Conservation (phyloP, 2,329 filamentous ascomycete genomes). For the Curvularia lunata region DNA sequence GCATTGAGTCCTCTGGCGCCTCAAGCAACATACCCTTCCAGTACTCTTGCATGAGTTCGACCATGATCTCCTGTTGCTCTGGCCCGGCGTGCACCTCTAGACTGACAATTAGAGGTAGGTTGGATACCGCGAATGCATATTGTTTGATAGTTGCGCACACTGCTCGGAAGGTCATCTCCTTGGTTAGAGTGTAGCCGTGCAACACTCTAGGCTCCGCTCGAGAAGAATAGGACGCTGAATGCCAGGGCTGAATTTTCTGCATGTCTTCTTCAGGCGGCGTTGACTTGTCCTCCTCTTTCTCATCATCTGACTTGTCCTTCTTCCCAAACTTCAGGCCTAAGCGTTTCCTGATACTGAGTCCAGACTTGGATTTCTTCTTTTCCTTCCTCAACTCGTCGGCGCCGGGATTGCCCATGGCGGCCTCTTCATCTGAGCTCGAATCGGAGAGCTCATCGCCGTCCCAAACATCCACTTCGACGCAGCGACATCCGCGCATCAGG, state of each 20-base stretch:
- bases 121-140: constrained; percentile 74
- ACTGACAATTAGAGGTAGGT: constrained; percentile 87
- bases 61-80: constrained; percentile 89
- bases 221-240: constrained; percentile 35
- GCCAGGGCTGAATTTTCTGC: constrained; percentile 40
- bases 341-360: constrained; percentile 44
- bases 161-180: constrained; percentile 83
- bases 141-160: constrained; percentile 83
- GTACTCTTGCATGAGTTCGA: constrained; percentile 88
- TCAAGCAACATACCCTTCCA: constrained; percentile 80
- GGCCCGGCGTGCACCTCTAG: constrained; percentile 85
- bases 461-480: constrained; percentile 95
- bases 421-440: constrained; percentile 49
- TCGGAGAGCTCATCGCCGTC: constrained; percentile 66
- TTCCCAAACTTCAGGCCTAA: constrained; percentile 42
- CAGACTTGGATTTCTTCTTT: constrained; percentile 38
- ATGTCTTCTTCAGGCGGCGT: constrained; percentile 17
- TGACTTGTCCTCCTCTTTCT: constrained; percentile 15
- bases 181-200: constrained; percentile 83
- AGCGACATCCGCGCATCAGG: constrained; percentile 78
- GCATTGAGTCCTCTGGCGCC: constrained; percentile 51
- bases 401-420: constrained; percentile 27
- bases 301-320: constrained; percentile 35
- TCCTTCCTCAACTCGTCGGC: constrained; percentile 31
- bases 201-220: constrained; percentile 76